Base-by-base conservation (phyloP, 1,284 basidiomycete species). In the Apiotrichum domesticum region DNA sequence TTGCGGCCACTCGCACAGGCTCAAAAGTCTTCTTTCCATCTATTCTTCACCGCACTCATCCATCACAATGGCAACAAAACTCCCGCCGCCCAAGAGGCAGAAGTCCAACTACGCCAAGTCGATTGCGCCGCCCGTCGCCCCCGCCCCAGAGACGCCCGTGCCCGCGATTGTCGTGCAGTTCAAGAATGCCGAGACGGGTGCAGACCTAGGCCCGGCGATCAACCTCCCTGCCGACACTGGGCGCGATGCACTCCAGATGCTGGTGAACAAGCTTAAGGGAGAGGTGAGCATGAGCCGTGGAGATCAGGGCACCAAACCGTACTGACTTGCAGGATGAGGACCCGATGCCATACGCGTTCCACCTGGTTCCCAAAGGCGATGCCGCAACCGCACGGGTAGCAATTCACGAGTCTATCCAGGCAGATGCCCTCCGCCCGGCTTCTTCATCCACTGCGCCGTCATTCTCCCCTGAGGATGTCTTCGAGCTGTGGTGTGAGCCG, bases 121-220 rank as follows among this genome's bases (percentile, higher is more conserved):
- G 3, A 57, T 70, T 32, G 61, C 66, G 46, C 70, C 72, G 15
- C 61, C 65, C 7, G 73, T 85, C 1, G 81, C 84, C 57, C 81
- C 82, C 57, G 83, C 83, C 60, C 65, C 68, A 3, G 65, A 63
- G 7, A 73, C 78, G 3, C 76, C 77, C n/a, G 77, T 80, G 56
- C 81, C 84, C 6, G 87, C 86, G 61, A 78, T 96, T 58, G 83
- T 95, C 14, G 90, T 95, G 21, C 90, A 95, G 72, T 95, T 96
- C 73, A 86, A 91, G 42, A 87, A 87, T 14, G 88, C 92, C 62
- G 87, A 92, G 57, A 87, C 90, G 74, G 89, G 87, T 0, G 78
- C 80, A 59, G 79, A 84, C 11, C 80, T 96, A 29, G 91, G 91
- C 33, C 90, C 92, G 50, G 85, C 89, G 1, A 85, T 96, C 66